Conservation (phyloP, 2,329 filamentous ascomycete genomes). For the Arachnopeziza araneosa region DNA sequence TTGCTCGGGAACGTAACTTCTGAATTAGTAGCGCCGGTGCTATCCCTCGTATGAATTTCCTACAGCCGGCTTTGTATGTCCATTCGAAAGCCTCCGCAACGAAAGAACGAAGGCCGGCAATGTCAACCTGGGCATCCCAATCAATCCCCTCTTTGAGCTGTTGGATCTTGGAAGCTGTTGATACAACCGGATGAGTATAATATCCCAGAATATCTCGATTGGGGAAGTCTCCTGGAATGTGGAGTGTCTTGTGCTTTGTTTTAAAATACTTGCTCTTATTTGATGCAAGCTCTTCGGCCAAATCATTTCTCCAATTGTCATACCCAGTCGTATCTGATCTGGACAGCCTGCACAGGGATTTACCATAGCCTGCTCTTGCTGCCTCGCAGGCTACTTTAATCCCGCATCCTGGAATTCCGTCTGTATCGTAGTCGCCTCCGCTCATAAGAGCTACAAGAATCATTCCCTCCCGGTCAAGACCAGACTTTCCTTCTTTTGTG, state of each 20-base stretch:
- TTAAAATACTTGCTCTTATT: constrained; percentile 81
- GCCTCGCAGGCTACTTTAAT: constrained; percentile 87
- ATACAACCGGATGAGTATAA: constrained; percentile 85
- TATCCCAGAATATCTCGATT: constrained; percentile 73
- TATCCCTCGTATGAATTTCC: constrained; percentile 77
- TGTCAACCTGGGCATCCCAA: constrained; percentile 61
- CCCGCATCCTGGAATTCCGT: constrained; percentile 82
- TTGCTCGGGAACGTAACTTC: constrained; percentile 42
- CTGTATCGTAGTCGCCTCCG: constrained; percentile 87
- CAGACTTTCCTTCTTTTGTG: constrained; percentile 43
- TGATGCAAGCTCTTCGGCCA: constrained; percentile 71
- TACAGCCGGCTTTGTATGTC: constrained; percentile 70
- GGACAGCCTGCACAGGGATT: constrained; percentile 62
- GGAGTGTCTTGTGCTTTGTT: constrained; percentile 65
- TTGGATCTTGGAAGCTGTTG: constrained; percentile 50
- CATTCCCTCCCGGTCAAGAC: constrained; percentile 82
- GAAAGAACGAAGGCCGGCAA: constrained; percentile 65
- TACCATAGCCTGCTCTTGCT: constrained; percentile 80
- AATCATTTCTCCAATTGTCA: constrained; percentile 62
- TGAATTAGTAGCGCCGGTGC: constrained; percentile 69
- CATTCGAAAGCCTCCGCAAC: constrained; percentile 79
- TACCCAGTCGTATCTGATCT: constrained; percentile 54
- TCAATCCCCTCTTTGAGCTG: constrained; percentile 46
- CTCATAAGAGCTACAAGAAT: constrained; percentile 91
- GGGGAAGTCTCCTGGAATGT: constrained; percentile 77